phyloP scores from a whole-genome alignment of 2,329 filamentous ascomycete species.

The Microdochium trichocladiopsis region DNA sequence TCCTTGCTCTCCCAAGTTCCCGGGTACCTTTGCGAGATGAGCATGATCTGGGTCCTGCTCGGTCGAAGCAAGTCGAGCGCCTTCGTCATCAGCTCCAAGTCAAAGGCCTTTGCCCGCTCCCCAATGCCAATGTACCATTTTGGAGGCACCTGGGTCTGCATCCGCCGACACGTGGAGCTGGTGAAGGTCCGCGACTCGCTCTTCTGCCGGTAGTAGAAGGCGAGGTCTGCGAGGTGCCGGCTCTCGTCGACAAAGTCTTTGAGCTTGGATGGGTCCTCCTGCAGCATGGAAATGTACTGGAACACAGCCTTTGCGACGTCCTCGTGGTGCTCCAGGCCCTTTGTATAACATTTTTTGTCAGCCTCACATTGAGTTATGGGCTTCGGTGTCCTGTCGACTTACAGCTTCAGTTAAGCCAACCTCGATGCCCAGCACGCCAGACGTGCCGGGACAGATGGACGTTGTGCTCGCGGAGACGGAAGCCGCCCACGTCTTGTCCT shows the following conservation, averaged over 20 bases:
- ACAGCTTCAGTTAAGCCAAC: slow-evolving; percentile 78
- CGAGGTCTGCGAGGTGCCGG: slow-evolving; percentile 72
- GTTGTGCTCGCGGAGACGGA: slow-evolving; percentile 71
- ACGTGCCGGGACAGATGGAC: slow-evolving; percentile 67
- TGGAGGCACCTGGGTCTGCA: slow-evolving; percentile 85
- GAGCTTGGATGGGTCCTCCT: slow-evolving; percentile 70
- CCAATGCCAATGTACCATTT: slow-evolving; percentile 83
- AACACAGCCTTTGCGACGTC: slow-evolving; percentile 81
- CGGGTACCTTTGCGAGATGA: slow-evolving; percentile 78
- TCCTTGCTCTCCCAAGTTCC: slow-evolving; percentile 83
- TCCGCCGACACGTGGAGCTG: slow-evolving; percentile 73
- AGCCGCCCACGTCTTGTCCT: slow-evolving; percentile 85
- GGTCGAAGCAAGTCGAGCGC: slow-evolving; percentile 69
- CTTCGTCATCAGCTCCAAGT: slow-evolving; percentile 66
- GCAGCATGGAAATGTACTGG: slow-evolving; percentile 83
- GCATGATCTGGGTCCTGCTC: slow-evolving; percentile 80
- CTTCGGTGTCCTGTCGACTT: no score
- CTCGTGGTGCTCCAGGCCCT: slow-evolving; percentile 70
- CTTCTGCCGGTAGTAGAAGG: slow-evolving; percentile 94
- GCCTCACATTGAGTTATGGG: no score
- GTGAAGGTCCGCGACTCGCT: slow-evolving; percentile 83
- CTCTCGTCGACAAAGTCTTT: slow-evolving; percentile 96
- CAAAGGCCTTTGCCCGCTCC: slow-evolving; percentile 70
- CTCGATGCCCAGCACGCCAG: slow-evolving; percentile 72
- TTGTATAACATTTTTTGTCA: no score